Evolutionary conservation across 2,329 filamentous ascomycete genomes (phyloP).

Genomic region (Mollisia scopiformis): DNA sequence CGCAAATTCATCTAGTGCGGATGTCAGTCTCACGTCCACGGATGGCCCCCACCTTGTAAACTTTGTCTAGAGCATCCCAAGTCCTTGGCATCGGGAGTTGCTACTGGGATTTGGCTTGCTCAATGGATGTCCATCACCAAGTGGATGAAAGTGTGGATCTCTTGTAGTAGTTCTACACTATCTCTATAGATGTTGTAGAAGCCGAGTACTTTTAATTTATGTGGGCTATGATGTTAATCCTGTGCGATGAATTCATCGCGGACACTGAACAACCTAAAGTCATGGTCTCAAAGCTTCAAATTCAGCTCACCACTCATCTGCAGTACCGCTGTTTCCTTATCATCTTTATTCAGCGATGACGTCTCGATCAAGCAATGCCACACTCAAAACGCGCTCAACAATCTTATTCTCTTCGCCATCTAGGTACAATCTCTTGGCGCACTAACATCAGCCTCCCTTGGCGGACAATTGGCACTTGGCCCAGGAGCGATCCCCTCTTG

Average conservation of each 20-base stretch:
- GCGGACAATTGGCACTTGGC: slow-evolving; percentile 1
- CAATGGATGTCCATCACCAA: neutral
- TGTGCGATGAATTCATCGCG: neutral
- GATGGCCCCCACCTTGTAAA: neutral
- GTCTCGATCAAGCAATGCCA: slow-evolving; percentile 19
- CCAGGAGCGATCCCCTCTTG: slow-evolving; percentile 18
- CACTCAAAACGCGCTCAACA: neutral
- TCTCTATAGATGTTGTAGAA: too few relatives aligned
- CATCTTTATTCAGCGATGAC: slow-evolving; percentile 6
- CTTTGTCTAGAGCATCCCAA: neutral
- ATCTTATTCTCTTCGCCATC: neutral
- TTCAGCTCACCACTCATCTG: neutral
- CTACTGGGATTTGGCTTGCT: neutral
- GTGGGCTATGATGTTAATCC: neutral
- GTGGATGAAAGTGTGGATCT: neutral
- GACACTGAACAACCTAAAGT: neutral
- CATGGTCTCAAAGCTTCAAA: neutral
- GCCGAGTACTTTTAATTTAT: too few relatives aligned
- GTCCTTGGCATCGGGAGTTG: neutral
- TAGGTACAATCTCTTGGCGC: slow-evolving; percentile 11
- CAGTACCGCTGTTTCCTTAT: neutral
- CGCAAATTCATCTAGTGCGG: neutral
- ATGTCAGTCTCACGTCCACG: neutral
- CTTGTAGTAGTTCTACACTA: neutral
- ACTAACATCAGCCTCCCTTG: slow-evolving; percentile 17